Evolutionary conservation across 176 grass and related monocot species (phyloP).

Genomic region (Aegilops speltoides): DNA sequence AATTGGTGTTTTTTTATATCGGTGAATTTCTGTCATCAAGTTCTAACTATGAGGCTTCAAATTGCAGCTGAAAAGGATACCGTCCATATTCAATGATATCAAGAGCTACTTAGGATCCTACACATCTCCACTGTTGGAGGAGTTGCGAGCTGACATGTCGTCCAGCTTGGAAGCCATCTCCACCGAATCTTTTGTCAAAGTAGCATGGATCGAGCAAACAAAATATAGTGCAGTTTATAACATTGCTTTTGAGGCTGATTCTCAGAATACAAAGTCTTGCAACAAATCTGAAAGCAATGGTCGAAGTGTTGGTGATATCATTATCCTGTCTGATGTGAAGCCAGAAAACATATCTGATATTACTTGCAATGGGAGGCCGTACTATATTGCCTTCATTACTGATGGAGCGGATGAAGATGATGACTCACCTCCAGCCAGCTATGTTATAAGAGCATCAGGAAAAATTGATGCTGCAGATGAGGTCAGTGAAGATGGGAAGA

Average conservation of each 20-base stretch:
- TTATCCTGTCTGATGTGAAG: constrained; percentile 45
- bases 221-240: neutral
- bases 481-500: neutral
- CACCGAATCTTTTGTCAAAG: constrained; percentile 22
- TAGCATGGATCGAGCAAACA: constrained; percentile 31
- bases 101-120: constrained; percentile 44
- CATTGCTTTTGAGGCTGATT: neutral
- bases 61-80: constrained; percentile 54
- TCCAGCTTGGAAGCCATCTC: constrained; percentile 50
- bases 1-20: neutral
- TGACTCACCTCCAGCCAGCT: constrained; percentile 30
- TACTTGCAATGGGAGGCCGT: constrained; percentile 10
- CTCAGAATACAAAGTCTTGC: constrained; percentile 16
- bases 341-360: constrained; percentile 33
- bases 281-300: constrained; percentile 27
- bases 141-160: constrained; percentile 52
- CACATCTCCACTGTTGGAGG: constrained; percentile 52
- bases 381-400: constrained; percentile 32
- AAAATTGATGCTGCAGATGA: constrained; percentile 26
- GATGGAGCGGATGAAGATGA: constrained; percentile 38
- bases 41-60: constrained; percentile 4
- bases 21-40: neutral
- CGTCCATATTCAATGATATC: constrained; percentile 31
- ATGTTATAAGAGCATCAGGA: constrained; percentile 30
- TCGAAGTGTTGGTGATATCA: constrained; percentile 53